Base-by-base conservation (phyloP, 306 rosid species). In the Gastrolobium bilobum region DNA sequence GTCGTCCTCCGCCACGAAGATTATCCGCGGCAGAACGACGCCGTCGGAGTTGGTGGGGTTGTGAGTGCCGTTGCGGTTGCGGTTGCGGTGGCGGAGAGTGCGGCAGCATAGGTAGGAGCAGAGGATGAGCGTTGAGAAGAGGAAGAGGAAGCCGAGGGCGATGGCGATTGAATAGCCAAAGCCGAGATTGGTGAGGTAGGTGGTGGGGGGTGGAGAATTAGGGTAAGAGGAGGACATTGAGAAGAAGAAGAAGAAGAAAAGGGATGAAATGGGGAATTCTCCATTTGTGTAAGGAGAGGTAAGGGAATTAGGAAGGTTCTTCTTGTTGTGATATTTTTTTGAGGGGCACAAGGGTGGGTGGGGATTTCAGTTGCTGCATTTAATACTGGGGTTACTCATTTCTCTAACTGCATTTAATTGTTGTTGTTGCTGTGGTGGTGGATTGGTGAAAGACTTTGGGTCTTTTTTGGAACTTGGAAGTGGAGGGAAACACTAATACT, bases 141-240 rank as follows among this genome's bases (percentile, higher is more conserved):
- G 92, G 77, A 94, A 82, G 81, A 94, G 95, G 77, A 94, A 91
- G 65, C 88, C 93, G 31, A 94, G 92, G 65, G 97, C 93, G 71
- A 94, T 87, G 87, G 97, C 99, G 57, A 94, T 94, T 87, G 93
- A 87, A 84, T 94, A 94, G 83, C 97, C 99, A 57, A 91, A 86
- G 81, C 99, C 97, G 58, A 92, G 79, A 58, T 81, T 88, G 39
- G 97, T 50, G 88, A 95, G 54, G 84, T 88, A 91, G 35, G 81
- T 34, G 57, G 88, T 8, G 64, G 87, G 6, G 76, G 91, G 37
- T 81, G 87, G 64, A 26, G 87, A 4, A 10, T 35, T 14, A 10
- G 82, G 11, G 68, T 78, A 20, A 9, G 77, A 11, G 31, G 82
- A n/a, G 46, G 81, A 63, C 77, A 79, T 43, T 81, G 81, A 26